A percentile compares a stretch with the other conserved stretches of the same genome.
Conservation (phyloP, 495 filamentous ascomycete species). For the Penicillium argentinense region DNA sequence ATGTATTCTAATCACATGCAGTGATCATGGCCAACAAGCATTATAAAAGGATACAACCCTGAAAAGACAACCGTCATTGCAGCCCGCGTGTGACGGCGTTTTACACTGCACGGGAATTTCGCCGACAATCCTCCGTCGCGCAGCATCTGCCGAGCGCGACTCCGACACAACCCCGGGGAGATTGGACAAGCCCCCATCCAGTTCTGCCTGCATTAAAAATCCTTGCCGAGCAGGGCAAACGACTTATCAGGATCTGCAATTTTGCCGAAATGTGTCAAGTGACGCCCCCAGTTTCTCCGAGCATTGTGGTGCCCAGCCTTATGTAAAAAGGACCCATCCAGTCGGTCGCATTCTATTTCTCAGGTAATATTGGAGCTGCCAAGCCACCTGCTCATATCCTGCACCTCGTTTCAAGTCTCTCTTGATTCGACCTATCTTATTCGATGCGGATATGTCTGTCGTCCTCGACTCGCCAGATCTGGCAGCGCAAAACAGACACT, state of each 20-base stretch:
- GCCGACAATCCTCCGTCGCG: conserved; percentile 22
- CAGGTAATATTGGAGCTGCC: neutral
- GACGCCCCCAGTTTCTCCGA: too few species aligned
- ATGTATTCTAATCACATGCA: too few species aligned
- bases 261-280: too few species aligned
- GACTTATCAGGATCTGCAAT: too few species aligned
- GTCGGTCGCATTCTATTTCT: conserved; percentile 1
- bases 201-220: conserved; percentile 1
- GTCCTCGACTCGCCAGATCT: conserved; percentile 3
- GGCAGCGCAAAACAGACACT: conserved; percentile 1
- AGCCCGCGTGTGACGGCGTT: too few species aligned
- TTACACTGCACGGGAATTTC: conserved; percentile 14
- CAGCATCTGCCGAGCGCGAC: conserved; percentile 11
- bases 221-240: neutral
- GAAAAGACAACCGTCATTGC: too few species aligned
- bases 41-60: too few species aligned
- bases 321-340: neutral
- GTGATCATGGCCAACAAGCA: too few species aligned
- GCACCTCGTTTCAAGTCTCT: neutral
- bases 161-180: conserved; percentile 18
- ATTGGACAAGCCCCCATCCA: neutral
- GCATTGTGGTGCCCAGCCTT: neutral
- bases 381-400: neutral
- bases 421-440: neutral
- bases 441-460: conserved; percentile 8